A percentile compares a stretch with the other conserved stretches of the same genome.
These are phyloP conservation scores for Baudoinia panamericana DNA, from an alignment of 495 filamentous ascomycete genomes.

Conservation along the genomic window DNA sequence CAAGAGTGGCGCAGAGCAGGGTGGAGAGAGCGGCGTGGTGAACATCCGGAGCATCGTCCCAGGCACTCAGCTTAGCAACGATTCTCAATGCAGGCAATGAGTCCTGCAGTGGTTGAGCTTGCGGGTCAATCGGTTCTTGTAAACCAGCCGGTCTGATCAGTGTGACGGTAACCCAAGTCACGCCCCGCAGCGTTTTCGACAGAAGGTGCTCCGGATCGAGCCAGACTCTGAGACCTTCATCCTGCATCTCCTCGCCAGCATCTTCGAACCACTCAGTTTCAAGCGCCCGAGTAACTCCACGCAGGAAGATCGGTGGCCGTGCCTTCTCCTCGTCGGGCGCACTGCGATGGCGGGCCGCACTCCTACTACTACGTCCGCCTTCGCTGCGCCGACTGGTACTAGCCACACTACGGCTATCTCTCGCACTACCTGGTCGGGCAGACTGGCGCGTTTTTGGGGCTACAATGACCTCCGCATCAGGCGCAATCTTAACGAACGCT, in stretches of 20 bases:
- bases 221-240: constrained; percentile 67
- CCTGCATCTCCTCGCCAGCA: constrained; percentile 34
- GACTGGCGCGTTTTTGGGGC: constrained; percentile 74
- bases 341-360: constrained; percentile 47
- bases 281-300: constrained; percentile 56
- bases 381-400: constrained; percentile 54
- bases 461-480: constrained; percentile 91
- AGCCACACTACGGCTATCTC: constrained; percentile 57
- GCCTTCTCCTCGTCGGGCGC: constrained; percentile 21
- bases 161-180: constrained; percentile 59
- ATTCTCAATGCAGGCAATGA: constrained; percentile 53
- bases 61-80: constrained; percentile 58
- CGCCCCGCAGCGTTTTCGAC: constrained; percentile 54
- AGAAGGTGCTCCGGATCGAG: constrained; percentile 62
- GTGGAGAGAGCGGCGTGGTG: constrained; percentile 66
- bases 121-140: constrained; percentile 60
- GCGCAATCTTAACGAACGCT: constrained; percentile 79
- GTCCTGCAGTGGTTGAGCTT: constrained; percentile 39
- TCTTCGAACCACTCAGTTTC: constrained; percentile 64
- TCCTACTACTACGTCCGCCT: constrained; percentile 56
- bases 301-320: constrained; percentile 36
- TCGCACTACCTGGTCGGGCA: constrained; percentile 35
- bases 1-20: constrained; percentile 56
- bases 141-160: constrained; percentile 69
- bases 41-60: constrained; percentile 77